Evolutionary conservation across 2,329 filamentous ascomycete species (phyloP).

Genomic region (Fusarium siculi): DNA sequence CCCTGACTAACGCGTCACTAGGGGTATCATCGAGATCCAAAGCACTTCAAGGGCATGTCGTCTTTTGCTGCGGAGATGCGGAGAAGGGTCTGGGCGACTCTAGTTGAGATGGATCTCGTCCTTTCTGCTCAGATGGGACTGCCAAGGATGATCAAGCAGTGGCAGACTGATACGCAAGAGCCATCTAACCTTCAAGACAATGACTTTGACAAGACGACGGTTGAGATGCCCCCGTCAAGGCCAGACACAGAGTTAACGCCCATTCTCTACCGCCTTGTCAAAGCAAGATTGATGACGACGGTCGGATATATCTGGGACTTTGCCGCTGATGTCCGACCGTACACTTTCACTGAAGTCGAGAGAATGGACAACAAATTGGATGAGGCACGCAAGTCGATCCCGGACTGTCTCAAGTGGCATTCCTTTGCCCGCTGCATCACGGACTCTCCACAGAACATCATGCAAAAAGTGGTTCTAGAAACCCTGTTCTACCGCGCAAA

Average conservation of each 20-base stretch:
- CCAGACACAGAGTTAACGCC: slow-evolving; percentile 1
- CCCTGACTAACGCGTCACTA: not conserved
- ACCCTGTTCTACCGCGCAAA: slow-evolving; percentile 1
- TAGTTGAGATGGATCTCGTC: slow-evolving; percentile 54
- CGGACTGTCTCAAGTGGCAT: slow-evolving; percentile 10
- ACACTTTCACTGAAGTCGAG: not conserved
- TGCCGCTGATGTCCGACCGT: not conserved
- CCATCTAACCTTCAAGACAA: slow-evolving; percentile 57
- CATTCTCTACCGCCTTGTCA: slow-evolving; percentile 10
- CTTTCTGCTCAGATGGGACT: slow-evolving; percentile 59
- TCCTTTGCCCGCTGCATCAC: slow-evolving; percentile 7
- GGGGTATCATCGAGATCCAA: slow-evolving; percentile 58
- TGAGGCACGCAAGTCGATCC: not conserved
- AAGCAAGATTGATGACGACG: not conserved
- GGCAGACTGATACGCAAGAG: slow-evolving; percentile 53
- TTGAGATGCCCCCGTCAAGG: not conserved
- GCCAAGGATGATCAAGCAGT: slow-evolving; percentile 54
- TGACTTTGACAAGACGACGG: slow-evolving; percentile 51
- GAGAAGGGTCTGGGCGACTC: slow-evolving; percentile 54
- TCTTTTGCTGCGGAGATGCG: slow-evolving; percentile 58
- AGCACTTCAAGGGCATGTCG: slow-evolving; percentile 53
- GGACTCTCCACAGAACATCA: slow-evolving; percentile 3
- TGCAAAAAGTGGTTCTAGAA: not conserved
- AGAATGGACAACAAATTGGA: slow-evolving; percentile 7
- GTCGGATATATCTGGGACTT: slow-evolving; percentile 18